Evolutionary conservation across 495 filamentous ascomycete genomes (phyloP), one percentile per base, ranked within the genome.

Genomic region (Podospora pseudocomata): DNA sequence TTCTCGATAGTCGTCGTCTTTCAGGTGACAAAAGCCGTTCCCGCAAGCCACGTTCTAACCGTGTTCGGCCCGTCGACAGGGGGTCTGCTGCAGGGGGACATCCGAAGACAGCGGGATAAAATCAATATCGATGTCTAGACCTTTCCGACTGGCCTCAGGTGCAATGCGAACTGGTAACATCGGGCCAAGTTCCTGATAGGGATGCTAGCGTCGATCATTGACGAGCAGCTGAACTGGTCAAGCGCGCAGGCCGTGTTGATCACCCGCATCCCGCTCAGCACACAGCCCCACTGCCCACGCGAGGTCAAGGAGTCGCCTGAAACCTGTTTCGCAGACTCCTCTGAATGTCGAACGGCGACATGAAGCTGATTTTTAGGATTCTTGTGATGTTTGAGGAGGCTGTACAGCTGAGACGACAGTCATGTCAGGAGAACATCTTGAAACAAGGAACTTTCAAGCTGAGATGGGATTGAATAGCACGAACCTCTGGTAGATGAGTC

Each of bases 71-170:
- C 9, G 26, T 5, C 0, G 18, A 62, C 30, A 34, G 60, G 60
- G 59, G 60, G 30, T 7, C 30, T 27, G 18, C 19, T 32, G 30
- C 30, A 62, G 1, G 60, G 60, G 60, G 6, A 34, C 13, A 11
- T 62, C 30, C 60, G 60, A n/a, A 5, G 60, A n/a, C 27, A 34
- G 23, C 60, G 60, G 23, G 16, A n/a, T 28, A 26, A 34, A 28
- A 62, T 30, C 19, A 18, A 62, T 62, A 62, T 62, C 15, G 18
- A 27, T 26, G 15, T 62, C 60, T 62, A 62, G 60, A 62, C 60
- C 60, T n/a, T 28, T 30, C 60, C 27, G 23, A 0, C 18, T 62
- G 19, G 20, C 23, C 18, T 62, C 23, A 62, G 56, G 19, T 20
- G 19, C 3, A 9, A 27, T 59, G 19, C 7, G 30, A 62, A n/a